Percentiles rank a stretch among this genome's conserved stretches.
These are phyloP conservation scores for Rhizodiscina lignyota DNA, from an alignment of 495 filamentous ascomycete species.

Conservation along the genomic window DNA sequence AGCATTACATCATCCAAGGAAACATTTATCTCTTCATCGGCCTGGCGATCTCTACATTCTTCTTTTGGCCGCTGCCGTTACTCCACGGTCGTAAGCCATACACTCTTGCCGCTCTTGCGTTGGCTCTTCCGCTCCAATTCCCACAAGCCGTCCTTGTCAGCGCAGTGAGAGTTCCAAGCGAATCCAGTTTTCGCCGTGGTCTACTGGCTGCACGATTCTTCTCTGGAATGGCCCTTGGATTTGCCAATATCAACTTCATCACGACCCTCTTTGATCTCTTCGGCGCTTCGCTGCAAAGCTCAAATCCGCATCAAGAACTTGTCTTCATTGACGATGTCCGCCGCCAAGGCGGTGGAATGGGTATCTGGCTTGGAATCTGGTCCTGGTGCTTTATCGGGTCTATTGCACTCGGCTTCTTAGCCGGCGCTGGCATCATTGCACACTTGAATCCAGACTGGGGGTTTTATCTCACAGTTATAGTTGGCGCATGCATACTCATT, in stretches of 20 bases:
- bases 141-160: slow-evolving; percentile 52
- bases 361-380: slow-evolving; percentile 64
- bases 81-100: slow-evolving; percentile 65
- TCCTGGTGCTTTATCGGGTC: slow-evolving; percentile 56
- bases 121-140: slow-evolving; percentile 57
- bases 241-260: slow-evolving; percentile 60
- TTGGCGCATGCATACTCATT: slow-evolving; percentile 41
- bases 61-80: slow-evolving; percentile 61
- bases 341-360: slow-evolving; percentile 57
- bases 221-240: slow-evolving; percentile 52
- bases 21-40: slow-evolving; percentile 53
- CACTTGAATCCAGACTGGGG: slow-evolving; percentile 46
- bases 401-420: slow-evolving; percentile 47
- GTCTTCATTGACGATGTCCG: slow-evolving; percentile 45
- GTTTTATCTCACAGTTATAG: slow-evolving; percentile 50
- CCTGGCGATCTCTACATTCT: slow-evolving; percentile 45
- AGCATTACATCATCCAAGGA: slow-evolving; percentile 49
- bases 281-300: slow-evolving; percentile 52
- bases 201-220: slow-evolving; percentile 43
- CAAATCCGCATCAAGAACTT: slow-evolving; percentile 52
- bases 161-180: slow-evolving; percentile 34
- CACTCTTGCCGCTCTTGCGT: slow-evolving; percentile 40
- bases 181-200: slow-evolving; percentile 36
- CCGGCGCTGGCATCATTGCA: slow-evolving; percentile 50
- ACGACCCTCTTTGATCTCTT: slow-evolving; percentile 56